phyloP scores from a whole-genome alignment of 2,329 filamentous ascomycete genomes.

The Zymoseptoria passerinii region DNA sequence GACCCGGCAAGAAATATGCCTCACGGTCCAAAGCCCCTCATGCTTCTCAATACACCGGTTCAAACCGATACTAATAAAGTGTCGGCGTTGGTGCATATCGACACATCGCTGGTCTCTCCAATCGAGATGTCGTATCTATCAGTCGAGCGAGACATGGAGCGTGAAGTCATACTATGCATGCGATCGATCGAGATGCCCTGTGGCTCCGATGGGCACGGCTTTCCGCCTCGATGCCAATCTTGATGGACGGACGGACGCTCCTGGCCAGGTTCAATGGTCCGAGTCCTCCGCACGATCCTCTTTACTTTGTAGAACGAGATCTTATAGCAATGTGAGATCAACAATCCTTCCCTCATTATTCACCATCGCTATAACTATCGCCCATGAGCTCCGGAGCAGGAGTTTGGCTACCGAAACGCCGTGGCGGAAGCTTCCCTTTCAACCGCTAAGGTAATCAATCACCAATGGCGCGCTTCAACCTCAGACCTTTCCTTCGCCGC shows the following conservation, averaged over 20 bases:
- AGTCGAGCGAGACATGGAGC: neutral
- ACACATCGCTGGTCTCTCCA: too few relatives aligned
- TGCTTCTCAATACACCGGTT: too few relatives aligned
- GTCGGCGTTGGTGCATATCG: too few relatives aligned
- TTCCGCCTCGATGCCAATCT: neutral
- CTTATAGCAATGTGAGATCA: neutral
- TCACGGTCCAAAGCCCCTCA: too few relatives aligned
- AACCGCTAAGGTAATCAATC: neutral
- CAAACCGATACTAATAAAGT: too few relatives aligned
- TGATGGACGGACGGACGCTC: neutral
- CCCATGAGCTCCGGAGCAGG: neutral
- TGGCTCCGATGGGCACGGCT: neutral
- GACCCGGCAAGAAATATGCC: too few relatives aligned
- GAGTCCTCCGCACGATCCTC: neutral
- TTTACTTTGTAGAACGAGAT: neutral
- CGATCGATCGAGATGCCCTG: neutral
- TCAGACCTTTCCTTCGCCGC: neutral
- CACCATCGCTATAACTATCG: neutral
- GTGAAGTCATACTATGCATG: neutral
- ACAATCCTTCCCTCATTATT: neutral
- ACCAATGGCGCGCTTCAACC: neutral
- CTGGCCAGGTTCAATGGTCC: neutral
- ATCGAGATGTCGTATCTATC: too few relatives aligned
- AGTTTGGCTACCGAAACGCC: neutral
- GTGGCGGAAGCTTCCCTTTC: neutral